Percentiles rank a stretch among this genome's conserved stretches.
Conservation (phyloP, 495 filamentous ascomycete genomes). For the Opeltia flavorubescens region DNA sequence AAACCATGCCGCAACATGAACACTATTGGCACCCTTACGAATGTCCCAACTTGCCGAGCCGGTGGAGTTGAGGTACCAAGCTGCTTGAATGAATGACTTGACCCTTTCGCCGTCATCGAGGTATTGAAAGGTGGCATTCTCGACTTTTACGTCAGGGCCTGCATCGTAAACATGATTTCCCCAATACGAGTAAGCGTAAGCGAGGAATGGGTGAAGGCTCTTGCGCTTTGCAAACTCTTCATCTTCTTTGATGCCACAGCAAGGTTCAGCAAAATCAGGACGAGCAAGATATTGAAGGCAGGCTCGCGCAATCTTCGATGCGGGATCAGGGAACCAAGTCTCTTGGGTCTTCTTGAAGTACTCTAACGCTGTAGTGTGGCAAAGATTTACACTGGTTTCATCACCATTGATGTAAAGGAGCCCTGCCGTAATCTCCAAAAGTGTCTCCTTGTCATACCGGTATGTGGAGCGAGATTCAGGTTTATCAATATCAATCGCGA, state of each 20-base stretch:
- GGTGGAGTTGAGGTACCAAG: conserved; percentile 14
- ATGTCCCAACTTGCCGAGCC: conserved; percentile 19
- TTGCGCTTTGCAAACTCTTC: conserved; percentile 13
- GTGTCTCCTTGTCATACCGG: conserved; percentile 6
- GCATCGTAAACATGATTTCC: conserved; percentile 17
- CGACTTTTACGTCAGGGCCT: neutral
- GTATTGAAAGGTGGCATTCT: conserved; percentile 5
- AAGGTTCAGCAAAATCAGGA: conserved; percentile 13
- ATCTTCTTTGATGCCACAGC: conserved; percentile 1
- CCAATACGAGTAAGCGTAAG: conserved; percentile 19
- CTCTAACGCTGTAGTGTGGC: conserved; percentile 14
- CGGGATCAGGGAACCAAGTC: conserved; percentile 10
- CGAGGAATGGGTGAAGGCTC: conserved; percentile 9
- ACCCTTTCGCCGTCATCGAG: conserved; percentile 8
- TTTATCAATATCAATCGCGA: conserved; percentile 13
- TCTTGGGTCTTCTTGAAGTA: conserved; percentile 15
- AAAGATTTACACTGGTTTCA: conserved; percentile 9
- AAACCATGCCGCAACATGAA: conserved; percentile 21
- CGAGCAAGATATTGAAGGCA: conserved; percentile 15
- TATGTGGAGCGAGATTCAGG: conserved; percentile 2
- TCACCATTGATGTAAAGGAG: conserved; percentile 12
- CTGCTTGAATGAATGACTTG: conserved; percentile 16
- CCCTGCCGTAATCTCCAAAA: conserved; percentile 16
- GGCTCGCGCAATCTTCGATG: conserved; percentile 6
- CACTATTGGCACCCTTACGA: conserved; percentile 12